phyloP scores from a whole-genome alignment of 2,329 filamentous ascomycete genomes.

The Aspergillus phoenicis region DNA sequence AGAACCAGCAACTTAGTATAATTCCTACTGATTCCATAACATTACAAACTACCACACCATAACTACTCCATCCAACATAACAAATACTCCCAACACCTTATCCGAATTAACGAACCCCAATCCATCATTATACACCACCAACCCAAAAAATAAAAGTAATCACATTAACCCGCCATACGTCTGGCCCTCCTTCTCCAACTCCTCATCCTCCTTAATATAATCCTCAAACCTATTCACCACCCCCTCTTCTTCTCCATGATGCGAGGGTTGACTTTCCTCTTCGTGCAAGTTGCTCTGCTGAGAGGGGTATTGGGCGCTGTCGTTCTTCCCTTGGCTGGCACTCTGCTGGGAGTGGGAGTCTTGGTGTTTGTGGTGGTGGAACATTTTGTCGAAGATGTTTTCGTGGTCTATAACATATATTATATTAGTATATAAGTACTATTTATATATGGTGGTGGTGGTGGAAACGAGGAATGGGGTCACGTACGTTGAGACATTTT shows the following conservation, averaged over 20 bases:
- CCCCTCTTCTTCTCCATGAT: not conserved
- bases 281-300: not conserved
- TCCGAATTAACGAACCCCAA: too few species aligned
- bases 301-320: too few species aligned
- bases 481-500: too few species aligned
- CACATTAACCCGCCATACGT: conserved; percentile 2
- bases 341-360: not conserved
- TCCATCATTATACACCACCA: not conserved
- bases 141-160: not conserved
- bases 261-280: not conserved
- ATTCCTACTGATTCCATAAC: too few species aligned
- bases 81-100: too few species aligned
- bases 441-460: not conserved
- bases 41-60: too few species aligned
- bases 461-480: too few species aligned
- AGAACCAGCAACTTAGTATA: too few species aligned
- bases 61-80: too few species aligned
- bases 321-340: not conserved
- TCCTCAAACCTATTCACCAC: not conserved
- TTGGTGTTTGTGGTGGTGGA: not conserved
- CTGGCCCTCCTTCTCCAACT: not conserved
- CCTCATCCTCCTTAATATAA: conserved; percentile 1
- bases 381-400: not conserved
- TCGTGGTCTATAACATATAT: not conserved
- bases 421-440: too few species aligned